Percentiles rank a stretch among this genome's conserved stretches.
Evolutionary conservation across 495 filamentous ascomycete genomes (phyloP).

Genomic region (Penicillium egyptiacum): DNA sequence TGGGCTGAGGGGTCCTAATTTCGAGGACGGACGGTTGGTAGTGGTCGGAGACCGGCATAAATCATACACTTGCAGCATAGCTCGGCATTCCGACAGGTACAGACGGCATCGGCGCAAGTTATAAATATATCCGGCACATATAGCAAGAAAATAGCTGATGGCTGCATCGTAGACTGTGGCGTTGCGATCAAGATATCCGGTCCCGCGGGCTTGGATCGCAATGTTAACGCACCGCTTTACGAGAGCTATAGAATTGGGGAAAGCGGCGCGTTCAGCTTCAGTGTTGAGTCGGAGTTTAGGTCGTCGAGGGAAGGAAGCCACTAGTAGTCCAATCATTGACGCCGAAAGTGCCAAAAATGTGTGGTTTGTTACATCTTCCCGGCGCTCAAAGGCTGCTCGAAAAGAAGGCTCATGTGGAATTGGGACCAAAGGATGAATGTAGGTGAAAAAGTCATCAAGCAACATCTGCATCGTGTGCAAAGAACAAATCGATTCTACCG

Average conservation of each 20-base stretch:
- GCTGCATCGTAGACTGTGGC: conserved; percentile 77
- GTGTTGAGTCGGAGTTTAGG: conserved; percentile 68
- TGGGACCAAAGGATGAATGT: conserved; percentile 83
- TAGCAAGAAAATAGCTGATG: conserved; percentile 78
- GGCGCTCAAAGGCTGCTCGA: conserved; percentile 63
- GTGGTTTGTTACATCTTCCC: conserved; percentile 67
- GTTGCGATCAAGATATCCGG: conserved; percentile 63
- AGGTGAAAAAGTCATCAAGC: conserved; percentile 86
- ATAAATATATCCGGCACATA: conserved; percentile 69
- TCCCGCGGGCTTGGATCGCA: conserved; percentile 68
- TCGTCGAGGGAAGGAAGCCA: conserved; percentile 79
- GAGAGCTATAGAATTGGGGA: conserved; percentile 67
- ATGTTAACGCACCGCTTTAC: conserved; percentile 73
- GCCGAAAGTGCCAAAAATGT: conserved; percentile 76
- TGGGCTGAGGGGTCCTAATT: conserved; percentile 26
- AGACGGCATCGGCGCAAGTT: conserved; percentile 64
- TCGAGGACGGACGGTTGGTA: conserved; percentile 24
- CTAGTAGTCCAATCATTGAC: conserved; percentile 75
- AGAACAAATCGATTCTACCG: conserved; percentile 75
- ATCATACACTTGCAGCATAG: conserved; percentile 66
- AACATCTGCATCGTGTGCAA: conserved; percentile 63
- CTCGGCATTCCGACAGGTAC: conserved; percentile 72
- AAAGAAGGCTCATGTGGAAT: conserved; percentile 88
- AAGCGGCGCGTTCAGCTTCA: conserved; percentile 45
- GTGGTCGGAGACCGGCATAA: conserved; percentile 53